Base-by-base conservation (phyloP, 352 stramenopile genomes). In the Phytophthora capsici region DNA sequence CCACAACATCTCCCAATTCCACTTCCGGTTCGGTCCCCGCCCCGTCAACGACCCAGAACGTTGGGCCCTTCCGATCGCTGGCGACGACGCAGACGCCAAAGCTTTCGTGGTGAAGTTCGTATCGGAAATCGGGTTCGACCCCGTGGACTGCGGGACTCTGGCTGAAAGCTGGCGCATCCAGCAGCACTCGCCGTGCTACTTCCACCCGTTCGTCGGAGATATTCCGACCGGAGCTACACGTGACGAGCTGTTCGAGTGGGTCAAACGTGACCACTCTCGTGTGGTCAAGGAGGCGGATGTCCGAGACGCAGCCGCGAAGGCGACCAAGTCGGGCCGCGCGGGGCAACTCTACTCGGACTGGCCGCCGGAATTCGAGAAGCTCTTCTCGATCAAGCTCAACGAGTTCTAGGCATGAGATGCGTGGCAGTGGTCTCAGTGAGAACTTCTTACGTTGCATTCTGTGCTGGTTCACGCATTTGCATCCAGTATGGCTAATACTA, bases 1-100 rank as follows among this genome's bases (percentile, higher is more conserved):
- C 28, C 28, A 57, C 47, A 57, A 46, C 41, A 44, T 65, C 17
- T 47, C 50, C 26, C 46, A 65, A 19, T 65, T 65, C 47, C 48
- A 62, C 30, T 49, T 58, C n/a, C 46, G n/a, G 22, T 50, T 26
- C 28, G 46, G 46, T 6, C 5, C 57, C 19, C 46, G 26, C 14
- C 19, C 45, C 40, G 36, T n/a, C 51, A 9, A 50, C 65, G 23
- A 60, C 56, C 41, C 41, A 37, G 12, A 34, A 22, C 13, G 46
- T 48, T 71, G 57, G 34, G 47, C 54, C 22, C 26, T 62, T 23
- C 43, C 54, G 7, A 37, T 62, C 7, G 54, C 54, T 12, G 43
- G 41, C 37, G 41, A 62, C 20, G 26, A 55, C 20, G 26, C 22
- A 43, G 45, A 54, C 7, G 41, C 54, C 8, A 62, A 62, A 25